phyloP scores from a whole-genome alignment of 2,329 filamentous ascomycete species.

The Penicillium sp. region DNA sequence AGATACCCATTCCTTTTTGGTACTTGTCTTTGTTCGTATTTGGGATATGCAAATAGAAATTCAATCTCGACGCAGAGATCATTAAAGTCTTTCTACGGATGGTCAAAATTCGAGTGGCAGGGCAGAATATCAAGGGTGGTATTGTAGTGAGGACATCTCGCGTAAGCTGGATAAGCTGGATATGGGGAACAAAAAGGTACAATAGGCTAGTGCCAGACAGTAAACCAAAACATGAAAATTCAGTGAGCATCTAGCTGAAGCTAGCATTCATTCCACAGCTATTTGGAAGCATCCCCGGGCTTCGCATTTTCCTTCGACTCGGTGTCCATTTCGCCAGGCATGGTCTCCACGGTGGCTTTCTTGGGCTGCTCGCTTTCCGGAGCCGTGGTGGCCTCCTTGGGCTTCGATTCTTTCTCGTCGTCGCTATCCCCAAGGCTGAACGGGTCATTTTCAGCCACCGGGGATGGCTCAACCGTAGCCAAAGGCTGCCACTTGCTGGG shows the following conservation, averaged over 20 bases:
- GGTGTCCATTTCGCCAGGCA: slow-evolving; percentile 38
- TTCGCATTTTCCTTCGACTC: slow-evolving; percentile 22
- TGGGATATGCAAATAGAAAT: too few species aligned
- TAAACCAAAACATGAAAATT: too few species aligned
- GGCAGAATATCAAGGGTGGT: too few species aligned
- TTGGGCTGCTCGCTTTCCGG: slow-evolving; percentile 57
- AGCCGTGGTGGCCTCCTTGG: slow-evolving; percentile 51
- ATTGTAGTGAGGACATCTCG: too few species aligned
- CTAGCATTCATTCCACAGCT: slow-evolving; percentile 12
- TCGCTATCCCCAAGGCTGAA: slow-evolving; percentile 96
- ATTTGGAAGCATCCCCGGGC: slow-evolving; percentile 25
- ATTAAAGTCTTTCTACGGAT: too few species aligned
- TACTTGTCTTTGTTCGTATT: too few species aligned
- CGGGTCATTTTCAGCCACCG: slow-evolving; percentile 84
- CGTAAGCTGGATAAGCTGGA: neutral
- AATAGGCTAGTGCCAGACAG: too few species aligned
- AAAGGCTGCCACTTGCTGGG: slow-evolving; percentile 96
- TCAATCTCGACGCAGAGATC: too few species aligned
- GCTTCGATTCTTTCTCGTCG: slow-evolving; percentile 76
- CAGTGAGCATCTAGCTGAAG: too few species aligned
- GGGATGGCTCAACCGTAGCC: slow-evolving; percentile 74
- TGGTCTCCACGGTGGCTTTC: slow-evolving; percentile 53
- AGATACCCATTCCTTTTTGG: too few species aligned
- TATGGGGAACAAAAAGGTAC: too few species aligned
- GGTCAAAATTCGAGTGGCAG: too few species aligned